Base-by-base conservation (phyloP, 768 basidiomycete genomes). In the Tricholoma bakamatsutake region DNA sequence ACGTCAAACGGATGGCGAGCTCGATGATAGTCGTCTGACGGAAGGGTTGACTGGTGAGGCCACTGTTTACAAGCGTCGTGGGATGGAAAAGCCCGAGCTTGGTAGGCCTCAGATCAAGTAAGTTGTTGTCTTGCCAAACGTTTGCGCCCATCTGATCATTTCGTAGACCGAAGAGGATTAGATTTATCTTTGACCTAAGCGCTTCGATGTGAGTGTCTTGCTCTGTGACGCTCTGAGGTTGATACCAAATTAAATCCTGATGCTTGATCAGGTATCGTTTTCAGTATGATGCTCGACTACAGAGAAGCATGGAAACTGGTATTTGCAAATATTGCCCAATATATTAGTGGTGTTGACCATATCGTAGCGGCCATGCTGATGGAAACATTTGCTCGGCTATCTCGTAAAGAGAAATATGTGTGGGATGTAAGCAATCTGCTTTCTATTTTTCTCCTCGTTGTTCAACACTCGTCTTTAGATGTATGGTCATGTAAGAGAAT, bases 41-140 rank as follows among this genome's bases (percentile, higher is more conserved):
- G 85, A 87, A 63, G 84, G 84, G 18, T 64, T 87, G 33, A 86
- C 84, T 9, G 85, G 85, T 8, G 85, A 87, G 63, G 74, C 82
- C 8, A 81, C 84, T 0, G 84, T 87, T 2, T 87, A 87, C 67
- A 87, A 87, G 61, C 80, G 84, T 24, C 77, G 85, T 27, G 81
- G 82, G 3, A 82, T 83, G 83, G 82, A 83, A 58, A 85, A 84
- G 59, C 84, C 85, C 8, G 84, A 86, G 66, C 62, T 84, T 40
- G 85, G 84, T 2, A 73, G 82, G 33, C 85, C 85, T 5, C 85
- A 87, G 63, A 70, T 87, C 58, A 87, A 85, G 85, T 85, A 52
- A 46, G 71, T 39, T 37, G 10, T 13, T 42, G 5, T 30, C 1
- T 10, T 34, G 15, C 7, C 15, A 40, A 18, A 5, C 45, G 17